Evolutionary conservation across 2,329 filamentous ascomycete species (phyloP), one percentile per base, ranked within the genome.

Genomic region (Alternaria conjuncta): DNA sequence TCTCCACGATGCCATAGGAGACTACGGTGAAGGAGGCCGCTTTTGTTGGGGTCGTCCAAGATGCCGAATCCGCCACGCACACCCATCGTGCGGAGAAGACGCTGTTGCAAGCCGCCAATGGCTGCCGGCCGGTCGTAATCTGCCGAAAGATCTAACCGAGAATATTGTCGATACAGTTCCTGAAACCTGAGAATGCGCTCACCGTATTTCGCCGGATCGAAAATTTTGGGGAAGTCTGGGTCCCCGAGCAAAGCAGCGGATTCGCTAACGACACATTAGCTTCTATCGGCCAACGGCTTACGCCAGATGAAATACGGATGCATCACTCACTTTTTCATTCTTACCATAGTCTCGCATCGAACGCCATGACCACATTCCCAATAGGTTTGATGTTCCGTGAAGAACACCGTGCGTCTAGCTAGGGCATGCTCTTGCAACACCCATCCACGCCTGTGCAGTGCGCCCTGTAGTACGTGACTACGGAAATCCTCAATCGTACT

Each of bases 91-190:
- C 43, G 20, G 1, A 75, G 57, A 1, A 81, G 66, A 1, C 79
- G 70, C 12, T 71, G 72, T 46, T 80, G 69, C 0, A 82, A 63
- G 0, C 77, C 78, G 1, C 60, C 64, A 1, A 81, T 75, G 0
- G 76, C 79, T 5, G 74, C 45, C 0, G 78, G 72, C 0, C 78
- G 65, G 53, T 81, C 79, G 1, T 55, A 30, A 2, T 15, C 10
- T 4, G 30, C 43, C 0, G 72, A 64, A 20, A 79, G 70, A 0
- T 26, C 66, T 0, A 80, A 68, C 0, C 71, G 61, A 1, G 78
- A 79, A 62, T 80, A 81, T 3, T 43, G n/a, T 26, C 53, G 12
- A 36, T 66, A 71, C 3, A 72, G 36, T 3, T 58, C 30, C 23
- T 68, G 56, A 12, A 46, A 67, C 0, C 64, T 55, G 0, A 61